Base-by-base conservation (phyloP, 2,329 filamentous ascomycete genomes). In the Davidsoniella virescens region DNA sequence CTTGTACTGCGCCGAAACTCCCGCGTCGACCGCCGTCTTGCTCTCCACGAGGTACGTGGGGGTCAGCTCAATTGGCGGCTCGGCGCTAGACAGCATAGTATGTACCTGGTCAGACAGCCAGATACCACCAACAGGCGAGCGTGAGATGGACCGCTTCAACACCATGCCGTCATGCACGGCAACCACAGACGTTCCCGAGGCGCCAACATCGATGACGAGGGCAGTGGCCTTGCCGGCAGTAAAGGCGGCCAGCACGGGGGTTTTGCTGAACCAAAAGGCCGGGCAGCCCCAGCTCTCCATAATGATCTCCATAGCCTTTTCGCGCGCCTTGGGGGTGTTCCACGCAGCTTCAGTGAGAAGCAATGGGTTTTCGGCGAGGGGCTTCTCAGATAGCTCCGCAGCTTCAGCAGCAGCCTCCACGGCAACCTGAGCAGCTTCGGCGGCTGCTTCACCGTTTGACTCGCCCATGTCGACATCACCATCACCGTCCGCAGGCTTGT, bases 211-310 rank as follows among this genome's bases (percentile, higher is more conserved):
- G 56, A 98, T 75, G 41, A 98, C 87, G 41, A 98, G 76, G 5
- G 88, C 90, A 4, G 87, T 93, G 0, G 90, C 82, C 67, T 95
- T 96, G 56, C 92, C 92, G 14, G 87, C 83, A 16, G 87, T 87
- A 62, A 95, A 96, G 17, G 88, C 84, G 50, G 90, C 81, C 62
- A 95, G 75, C 41, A 95, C 88, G 23, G 90, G 87, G 49, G 81
- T 93, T 60, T 86, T 80, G 55, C 86, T 86, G 54, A 96, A 71
- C 75, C 90, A 98, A 65, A 95, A 96, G 4, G 92, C 92, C 16
- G 92, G 92, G 51, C 83, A 84, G 25, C 87, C 88, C 87, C 92
- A 98, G 61, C 80, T 85, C 71, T 98, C 92, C 82, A 98, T 95
- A 53, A 87, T 87, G 55, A 96, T 80, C 68, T 98, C 92, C 59